Conservation (phyloP, 2,329 filamentous ascomycete species). For the Colletotrichum sp. region DNA sequence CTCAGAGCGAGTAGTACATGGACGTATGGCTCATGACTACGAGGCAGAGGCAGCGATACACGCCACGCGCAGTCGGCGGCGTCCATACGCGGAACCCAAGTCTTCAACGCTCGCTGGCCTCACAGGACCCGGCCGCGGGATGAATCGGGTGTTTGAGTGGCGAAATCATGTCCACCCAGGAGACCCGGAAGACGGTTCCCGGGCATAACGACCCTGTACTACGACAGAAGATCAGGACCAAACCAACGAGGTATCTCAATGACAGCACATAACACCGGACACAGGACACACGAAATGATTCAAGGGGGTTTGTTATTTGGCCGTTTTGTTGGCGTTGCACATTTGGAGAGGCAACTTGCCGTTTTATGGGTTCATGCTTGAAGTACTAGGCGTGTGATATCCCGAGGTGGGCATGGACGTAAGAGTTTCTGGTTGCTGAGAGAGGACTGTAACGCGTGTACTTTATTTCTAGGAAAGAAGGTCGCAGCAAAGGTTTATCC, state of each 20-base stretch:
- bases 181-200: constrained; percentile 35
- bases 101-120: constrained; percentile 55
- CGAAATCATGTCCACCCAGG: constrained; percentile 52
- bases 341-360: neutral
- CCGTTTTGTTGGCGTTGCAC: neutral
- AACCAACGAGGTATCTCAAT: neutral
- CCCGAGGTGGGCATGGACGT: neutral
- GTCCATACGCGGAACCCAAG: constrained; percentile 31
- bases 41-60: constrained; percentile 35
- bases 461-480: neutral
- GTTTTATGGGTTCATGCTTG: constrained; percentile 5
- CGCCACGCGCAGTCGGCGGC: constrained; percentile 31
- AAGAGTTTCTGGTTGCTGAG: neutral
- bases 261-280: neutral
- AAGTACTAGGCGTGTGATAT: constrained; percentile 4
- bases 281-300: neutral
- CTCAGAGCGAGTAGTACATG: constrained; percentile 32
- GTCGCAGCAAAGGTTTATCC: neutral
- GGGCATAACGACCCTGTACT: neutral
- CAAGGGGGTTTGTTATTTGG: neutral
- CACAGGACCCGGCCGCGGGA: constrained; percentile 47
- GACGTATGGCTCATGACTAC: constrained; percentile 32
- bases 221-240: neutral
- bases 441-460: neutral
- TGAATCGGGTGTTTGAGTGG: constrained; percentile 56